phyloP scores from a whole-genome alignment of 225 moss, liverwort and hornwort species.

The Polytrichum formosum region DNA sequence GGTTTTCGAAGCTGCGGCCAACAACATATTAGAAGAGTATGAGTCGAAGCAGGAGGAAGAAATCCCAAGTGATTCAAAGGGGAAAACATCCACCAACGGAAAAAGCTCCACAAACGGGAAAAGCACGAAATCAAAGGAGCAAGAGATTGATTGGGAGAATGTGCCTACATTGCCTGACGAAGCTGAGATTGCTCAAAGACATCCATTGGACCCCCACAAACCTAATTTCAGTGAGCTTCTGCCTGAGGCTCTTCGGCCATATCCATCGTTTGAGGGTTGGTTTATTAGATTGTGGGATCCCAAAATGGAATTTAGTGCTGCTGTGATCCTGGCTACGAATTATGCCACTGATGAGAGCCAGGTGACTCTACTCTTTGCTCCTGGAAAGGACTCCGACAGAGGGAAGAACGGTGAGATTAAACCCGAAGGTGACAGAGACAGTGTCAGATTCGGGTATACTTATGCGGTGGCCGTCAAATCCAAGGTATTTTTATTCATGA shows the following conservation, averaged over 20 bases:
- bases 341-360: slow-evolving; percentile 76
- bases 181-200: slow-evolving; percentile 28
- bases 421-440: slow-evolving; percentile 8
- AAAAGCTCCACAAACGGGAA: not conserved
- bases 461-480: slow-evolving; percentile 60
- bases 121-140: slow-evolving; percentile 8
- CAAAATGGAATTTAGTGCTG: slow-evolving; percentile 46
- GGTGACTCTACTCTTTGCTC: slow-evolving; percentile 67
- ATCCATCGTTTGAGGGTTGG: slow-evolving; percentile 86
- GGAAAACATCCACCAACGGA: not conserved
- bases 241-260: slow-evolving; percentile 51
- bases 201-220: slow-evolving; percentile 77
- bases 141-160: slow-evolving; percentile 23
- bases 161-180: slow-evolving; percentile 37
- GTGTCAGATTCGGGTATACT: slow-evolving; percentile 32
- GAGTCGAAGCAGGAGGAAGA: slow-evolving; percentile 3
- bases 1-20: slow-evolving; percentile 16
- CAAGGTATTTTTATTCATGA: slow-evolving; percentile 30
- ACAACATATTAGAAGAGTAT: slow-evolving; percentile 8
- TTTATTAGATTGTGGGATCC: slow-evolving; percentile 64
- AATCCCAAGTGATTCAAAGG: not conserved
- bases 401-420: not conserved
- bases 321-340: slow-evolving; percentile 69
- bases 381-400: slow-evolving; percentile 18
- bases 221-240: slow-evolving; percentile 58